Base-by-base conservation (phyloP, 768 basidiomycete species). In the Aureoboletus auriporus region DNA sequence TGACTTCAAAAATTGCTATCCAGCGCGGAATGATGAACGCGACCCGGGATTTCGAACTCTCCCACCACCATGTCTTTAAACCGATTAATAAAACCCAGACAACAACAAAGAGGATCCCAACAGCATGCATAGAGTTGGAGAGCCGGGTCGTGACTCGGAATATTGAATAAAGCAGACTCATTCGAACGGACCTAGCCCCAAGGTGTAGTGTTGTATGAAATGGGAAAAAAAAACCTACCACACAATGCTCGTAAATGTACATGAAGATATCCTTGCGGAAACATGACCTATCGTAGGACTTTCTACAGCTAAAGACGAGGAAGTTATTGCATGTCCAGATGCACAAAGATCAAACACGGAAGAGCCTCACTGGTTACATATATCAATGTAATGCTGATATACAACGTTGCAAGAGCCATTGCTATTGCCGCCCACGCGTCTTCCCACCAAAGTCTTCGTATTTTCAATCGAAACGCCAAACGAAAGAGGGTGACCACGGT, bases 381-480 rank as follows among this genome's bases (percentile, higher is more conserved):
- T 23, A 2, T 23, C 20, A 23, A 23, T 23, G 20, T 23, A 23
- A 23, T 23, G 20, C 20, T 23, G 20, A 23, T 2, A 23, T 23
- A 23, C 20, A 23, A 23, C n/a, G 27, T 13, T 12, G 11, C 31
- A 35, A 26, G 42, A n/a, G 36, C 29, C 34, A 42, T 36, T 13
- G 31, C 35, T 33, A 44, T 14, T 10, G 46, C 41, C 26, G 56
- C 50, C 54, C 47, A 52, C 17, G 28, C 10, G 27, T 57, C 55
- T 26, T 57, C 54, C 50, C 48, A 50, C 55, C 56, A 50, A n/a
- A 54, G 41, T 27, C 52, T 41, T 50, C 36, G 26, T 44, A 50
- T 49, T 34, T 48, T 26, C 27, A 58, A 23, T 12, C 48, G 44
- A 34, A 50, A 47, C 3, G 11, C 39, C 38, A 45, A 28, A 16